phyloP scores from a whole-genome alignment of 495 filamentous ascomycete species.

The Penicillium riverlandense region DNA sequence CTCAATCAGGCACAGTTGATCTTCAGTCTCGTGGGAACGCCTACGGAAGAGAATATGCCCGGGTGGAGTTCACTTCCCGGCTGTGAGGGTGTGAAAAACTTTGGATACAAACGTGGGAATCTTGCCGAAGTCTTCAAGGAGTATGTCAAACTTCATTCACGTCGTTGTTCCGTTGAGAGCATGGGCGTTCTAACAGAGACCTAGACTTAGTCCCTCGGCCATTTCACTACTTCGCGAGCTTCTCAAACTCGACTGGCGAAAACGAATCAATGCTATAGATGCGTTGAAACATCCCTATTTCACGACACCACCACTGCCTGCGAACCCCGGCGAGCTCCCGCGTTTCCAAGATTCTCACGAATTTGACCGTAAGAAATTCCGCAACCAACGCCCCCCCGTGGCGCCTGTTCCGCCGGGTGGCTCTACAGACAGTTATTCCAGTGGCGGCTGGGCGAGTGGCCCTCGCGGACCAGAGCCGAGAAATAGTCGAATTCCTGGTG shows the following conservation, averaged over 20 bases:
- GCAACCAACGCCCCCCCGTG: constrained; percentile 66
- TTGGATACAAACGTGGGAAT: constrained; percentile 55
- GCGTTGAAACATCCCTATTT: constrained; percentile 93
- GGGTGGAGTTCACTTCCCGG: constrained; percentile 78
- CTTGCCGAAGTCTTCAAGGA: constrained; percentile 66
- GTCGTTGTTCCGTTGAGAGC: background rate
- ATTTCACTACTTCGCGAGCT: constrained; percentile 77
- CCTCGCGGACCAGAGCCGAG: constrained; percentile 24
- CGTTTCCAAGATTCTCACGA: constrained; percentile 93
- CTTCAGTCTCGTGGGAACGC: constrained; percentile 87
- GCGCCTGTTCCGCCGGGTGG: constrained; percentile 88
- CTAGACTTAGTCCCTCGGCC: constrained; percentile 49
- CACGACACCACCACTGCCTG: constrained; percentile 65
- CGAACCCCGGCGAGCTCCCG: constrained; percentile 74
- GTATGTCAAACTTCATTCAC: constrained; percentile 28
- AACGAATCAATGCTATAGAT: constrained; percentile 88
- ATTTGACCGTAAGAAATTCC: constrained; percentile 81
- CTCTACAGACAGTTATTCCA: constrained; percentile 70
- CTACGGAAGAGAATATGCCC: constrained; percentile 89
- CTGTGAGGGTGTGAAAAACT: constrained; percentile 65
- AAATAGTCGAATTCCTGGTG: constrained; percentile 28
- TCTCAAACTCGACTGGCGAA: constrained; percentile 80
- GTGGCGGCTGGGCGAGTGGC: constrained; percentile 46
- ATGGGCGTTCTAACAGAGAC: constrained; percentile 2
- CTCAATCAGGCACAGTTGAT: constrained; percentile 84